Base-by-base conservation (phyloP, 345 rosid species). In the Pseudoturritis turrita region DNA sequence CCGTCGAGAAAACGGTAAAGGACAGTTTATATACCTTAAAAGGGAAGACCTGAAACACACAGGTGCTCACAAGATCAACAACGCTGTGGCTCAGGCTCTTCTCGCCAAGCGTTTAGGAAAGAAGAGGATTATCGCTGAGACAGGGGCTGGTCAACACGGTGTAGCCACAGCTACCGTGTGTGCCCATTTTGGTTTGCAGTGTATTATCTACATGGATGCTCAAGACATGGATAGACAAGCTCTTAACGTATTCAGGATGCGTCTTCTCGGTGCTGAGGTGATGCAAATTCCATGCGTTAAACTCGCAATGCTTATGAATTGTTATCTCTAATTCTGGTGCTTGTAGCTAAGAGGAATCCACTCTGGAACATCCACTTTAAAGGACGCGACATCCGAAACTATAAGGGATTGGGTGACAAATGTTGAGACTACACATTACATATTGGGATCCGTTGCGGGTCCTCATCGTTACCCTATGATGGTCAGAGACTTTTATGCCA, bases 101-200 rank as follows among this genome's bases (percentile, higher is more conserved):
- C 92, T 94, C 0, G 97, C 97, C 19, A 88, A 89, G 80, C 91
- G 78, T 6, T 62, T 94, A 80, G 99, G 99, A 0, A 91, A 89
- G 62, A 71, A 73, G 56, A 83, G 96, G 17, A 91, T 94, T 49
- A 91, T 94, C 41, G 99, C 97, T 25, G 99, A 91, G 70, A 91
- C 96, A 31, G 99, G 99, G 7, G 97, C 99, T 71, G 99, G 97
- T 54, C 99, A 94, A 78, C 97, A 94, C 43, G 99, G 99, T 44
- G 97, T 94, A 50, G 99, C 97, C 3, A 94, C 99, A 4, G 99
- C 99, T 41, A 89, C 99, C 0, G 99, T 89, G n/a, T 94, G 97
- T 65, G 97, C 99, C 0, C 83, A 91, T 72, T 91, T 94, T 1
- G 97, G 93, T 55, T 76, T 94, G 87, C 79, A 77, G 71, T 94